Evolutionary conservation across 2,329 filamentous ascomycete genomes (phyloP), one percentile per base, ranked within the genome.

Genomic region (Helotiales sp.): DNA sequence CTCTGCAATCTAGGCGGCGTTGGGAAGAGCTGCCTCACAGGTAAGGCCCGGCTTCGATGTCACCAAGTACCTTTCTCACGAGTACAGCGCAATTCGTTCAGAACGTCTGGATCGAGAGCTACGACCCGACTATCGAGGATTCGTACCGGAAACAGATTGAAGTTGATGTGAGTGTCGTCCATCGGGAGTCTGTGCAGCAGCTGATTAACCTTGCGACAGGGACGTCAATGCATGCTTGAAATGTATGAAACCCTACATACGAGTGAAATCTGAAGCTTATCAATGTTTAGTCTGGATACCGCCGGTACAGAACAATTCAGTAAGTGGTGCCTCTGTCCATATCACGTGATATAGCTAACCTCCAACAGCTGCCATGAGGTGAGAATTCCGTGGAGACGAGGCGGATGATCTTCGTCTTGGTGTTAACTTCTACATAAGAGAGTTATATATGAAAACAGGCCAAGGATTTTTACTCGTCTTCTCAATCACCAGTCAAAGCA

Each of bases 221-320:
- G 87, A 58, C 83, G 86, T 66, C 86, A 88, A 79, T 87, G 88
- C 67, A 84, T 90, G 68, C 74, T 90, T 60, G 87, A 90, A 74
- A 90, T 90, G 81, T 83, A 75, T 67, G 78, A 71, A 59, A 38
- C 25, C 38, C 42, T 46, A 52, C 3, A 10, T 27, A 54, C n/a
- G 34, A 46, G 38, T 48, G 29, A 38, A 27, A 40, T 22, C 29
- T 48, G 40, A 19, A 57, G 54, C 63, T 69, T 27, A 68, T 34
- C 13, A 8, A 22, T 58, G 33, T 60, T 7, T 52, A 84, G 81
- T 68, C 80, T 90, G 65, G 87, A 90, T 70, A 90, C 87, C 29
- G 87, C 87, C 65, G 87, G 87, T 55, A 90, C 87, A 66, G 87
- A 90, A 73, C 87, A 90, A 71, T 90, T 90, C 73, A 90, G 85